Evolutionary conservation across 192 early-diverging fungal species (phyloP), one percentile per base, ranked within the genome.

Genomic region (Dispira simplex): DNA sequence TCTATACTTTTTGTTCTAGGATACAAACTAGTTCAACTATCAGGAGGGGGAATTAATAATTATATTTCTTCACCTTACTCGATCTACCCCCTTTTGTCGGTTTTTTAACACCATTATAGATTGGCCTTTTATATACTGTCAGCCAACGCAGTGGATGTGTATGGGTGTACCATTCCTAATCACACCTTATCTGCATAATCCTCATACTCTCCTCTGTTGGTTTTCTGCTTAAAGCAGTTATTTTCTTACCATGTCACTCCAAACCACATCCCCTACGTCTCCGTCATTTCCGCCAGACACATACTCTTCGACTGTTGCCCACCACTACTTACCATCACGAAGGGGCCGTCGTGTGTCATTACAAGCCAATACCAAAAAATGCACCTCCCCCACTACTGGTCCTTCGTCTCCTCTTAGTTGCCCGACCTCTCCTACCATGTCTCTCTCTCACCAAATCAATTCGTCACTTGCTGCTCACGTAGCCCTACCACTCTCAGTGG

Each of bases 281-380:
- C 59, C 59, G 6, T 44, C 16, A 5, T 62, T 62, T 39, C 59
- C 59, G 8, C 59, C 59, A 62, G 59, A 62, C 28, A 43, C 26
- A 18, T 18, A n/a, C 56, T 26, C 26, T 27, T 12, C 32, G 18
- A 5, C 11, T 43, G 44, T 53, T n/a, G 9, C 8, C 59, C 25
- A 14, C 21, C 20, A 28, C 12, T 9, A 56, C 3, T 12, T 62
- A 8, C 59, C 18, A 3, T 43, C 59, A 1, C 59, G 44, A n/a
- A 25, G 20, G 11, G 26, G 28, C 39, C 59, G 44, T 20, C 44
- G 59, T 4, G 32, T 62, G 11, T 20, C 26, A 39, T 20, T 62
- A 45, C 9, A 18, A 13, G 59, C 44, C 14, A 45, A 45, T 6
- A 45, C 44, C 18, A 46, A 62, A 21, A 25, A 20, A 10, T 44